Percentiles rank a stretch among this genome's conserved stretches.
These are phyloP conservation scores for Kalmusia sp. DNA, from an alignment of 2,329 filamentous ascomycete species.

Conservation along the genomic window DNA sequence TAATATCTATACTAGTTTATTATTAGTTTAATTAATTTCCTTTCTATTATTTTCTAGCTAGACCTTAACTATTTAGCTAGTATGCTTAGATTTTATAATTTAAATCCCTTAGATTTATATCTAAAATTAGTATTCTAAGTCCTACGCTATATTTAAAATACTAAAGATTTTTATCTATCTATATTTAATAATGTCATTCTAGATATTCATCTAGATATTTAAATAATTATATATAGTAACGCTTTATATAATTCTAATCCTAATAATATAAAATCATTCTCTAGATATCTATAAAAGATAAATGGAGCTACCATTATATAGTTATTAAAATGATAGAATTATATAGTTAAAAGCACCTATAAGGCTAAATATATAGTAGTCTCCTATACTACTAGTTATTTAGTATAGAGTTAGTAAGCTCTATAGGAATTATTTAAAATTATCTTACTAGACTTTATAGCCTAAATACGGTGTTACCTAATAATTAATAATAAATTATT, in stretches of 20 bases:
- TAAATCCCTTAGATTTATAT: conserved; percentile 7
- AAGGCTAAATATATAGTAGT: conserved; percentile 27
- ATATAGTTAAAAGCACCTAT: conserved; percentile 19
- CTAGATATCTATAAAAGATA: conserved; percentile 26
- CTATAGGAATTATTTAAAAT: neutral
- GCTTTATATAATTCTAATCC: conserved; percentile 11
- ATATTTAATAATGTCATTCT: no score
- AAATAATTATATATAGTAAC: conserved; percentile 13
- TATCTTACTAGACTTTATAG: neutral
- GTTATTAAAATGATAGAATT: conserved; percentile 24
- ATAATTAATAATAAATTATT: conserved; percentile 13
- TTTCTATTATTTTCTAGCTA: conserved; percentile 2
- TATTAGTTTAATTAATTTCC: conserved; percentile 16
- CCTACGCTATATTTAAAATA: conserved; percentile 7
- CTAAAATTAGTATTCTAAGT: neutral
- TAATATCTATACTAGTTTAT: conserved; percentile 6
- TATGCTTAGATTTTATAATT: conserved; percentile 11
- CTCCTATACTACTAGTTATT: conserved; percentile 9
- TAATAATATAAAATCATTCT: conserved; percentile 15
- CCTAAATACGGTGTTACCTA: no score
- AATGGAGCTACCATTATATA: conserved; percentile 21
- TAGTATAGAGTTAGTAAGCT: conserved; percentile 10
- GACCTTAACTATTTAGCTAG: conserved; percentile 5
- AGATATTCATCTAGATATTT: no score
- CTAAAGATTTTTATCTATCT: no score